A percentile compares a stretch with the other conserved stretches of the same genome.
These are phyloP conservation scores for Sporothrix schenckii DNA, from an alignment of 2,329 filamentous ascomycete species.

Conservation along the genomic window DNA sequence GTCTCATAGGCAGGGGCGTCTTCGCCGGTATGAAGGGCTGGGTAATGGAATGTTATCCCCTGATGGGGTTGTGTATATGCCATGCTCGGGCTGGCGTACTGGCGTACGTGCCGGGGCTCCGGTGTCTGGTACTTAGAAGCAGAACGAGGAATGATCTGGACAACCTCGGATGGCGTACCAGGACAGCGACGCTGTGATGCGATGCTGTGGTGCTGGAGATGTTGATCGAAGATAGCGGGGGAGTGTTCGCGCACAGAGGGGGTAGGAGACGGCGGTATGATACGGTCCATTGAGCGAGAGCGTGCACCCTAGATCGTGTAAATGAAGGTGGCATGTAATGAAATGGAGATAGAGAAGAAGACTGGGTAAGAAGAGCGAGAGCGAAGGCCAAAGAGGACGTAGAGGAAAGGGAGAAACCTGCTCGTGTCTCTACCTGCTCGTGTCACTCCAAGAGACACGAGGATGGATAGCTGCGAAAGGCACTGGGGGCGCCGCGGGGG, in stretches of 20 bases:
- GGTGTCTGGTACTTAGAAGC: constrained; percentile 48
- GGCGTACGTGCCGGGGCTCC: constrained; percentile 40
- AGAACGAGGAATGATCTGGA: constrained; percentile 44
- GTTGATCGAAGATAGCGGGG: constrained; percentile 49
- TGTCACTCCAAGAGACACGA: background rate
- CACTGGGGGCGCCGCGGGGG: too few species aligned
- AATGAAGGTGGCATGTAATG: background rate
- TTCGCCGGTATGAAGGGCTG: constrained; percentile 27
- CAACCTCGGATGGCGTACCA: constrained; percentile 40
- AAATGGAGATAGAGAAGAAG: constrained; percentile 1
- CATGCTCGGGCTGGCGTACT: constrained; percentile 40
- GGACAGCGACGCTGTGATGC: constrained; percentile 39
- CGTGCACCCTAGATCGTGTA: background rate
- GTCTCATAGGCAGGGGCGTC: constrained; percentile 27
- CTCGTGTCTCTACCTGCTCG: background rate
- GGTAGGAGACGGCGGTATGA: constrained; percentile 52
- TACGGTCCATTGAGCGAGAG: constrained; percentile 44
- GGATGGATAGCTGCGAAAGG: background rate
- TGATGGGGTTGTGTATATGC: constrained; percentile 40
- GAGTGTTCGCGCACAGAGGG: constrained; percentile 47
- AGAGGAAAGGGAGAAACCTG: background rate
- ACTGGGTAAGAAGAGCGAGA: background rate
- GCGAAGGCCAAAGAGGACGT: background rate
- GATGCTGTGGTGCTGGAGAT: constrained; percentile 50
- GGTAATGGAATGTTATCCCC: constrained; percentile 34